Evolutionary conservation across 208 protist species (phyloP), one percentile per base, ranked within the genome.

Genomic region (Porcisia deanei): DNA sequence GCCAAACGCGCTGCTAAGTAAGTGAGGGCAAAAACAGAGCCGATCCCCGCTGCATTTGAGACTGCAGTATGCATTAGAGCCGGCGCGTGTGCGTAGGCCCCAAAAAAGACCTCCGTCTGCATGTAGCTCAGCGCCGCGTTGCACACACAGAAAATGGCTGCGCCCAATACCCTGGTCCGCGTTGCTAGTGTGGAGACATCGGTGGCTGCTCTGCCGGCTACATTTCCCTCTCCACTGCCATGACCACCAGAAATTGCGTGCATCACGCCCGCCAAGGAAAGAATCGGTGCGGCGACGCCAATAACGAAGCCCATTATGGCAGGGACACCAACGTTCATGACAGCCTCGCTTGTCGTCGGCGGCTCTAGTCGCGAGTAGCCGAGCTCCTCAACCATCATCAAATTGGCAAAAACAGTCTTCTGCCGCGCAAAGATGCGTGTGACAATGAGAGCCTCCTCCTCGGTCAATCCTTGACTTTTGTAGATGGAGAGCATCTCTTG

Each of bases 341-440:
- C 18, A 0, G 86, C 85, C 83, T 97, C 91, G n/a, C 67, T 53
- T 39, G 79, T 77, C n/a, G 79, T 86, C 34, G 90, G 91, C 49
- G 91, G 91, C 72, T 91, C 85, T 34, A 97, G 82, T 1, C 93
- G 91, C 2, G 89, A 93, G 80, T 97, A 97, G 69, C 96, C 97
- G 14, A 99, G 91, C 78, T 99, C 95, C 81, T 98, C 92, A 39
- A 98, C 94, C 94, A 98, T 98, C 95, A 98, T 98, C 43, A 98
- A 75, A 63, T 96, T 95, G 20, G 97, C 94, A 77, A 99, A 99
- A 1, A 91, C 71, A 4, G 78, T 75, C 69, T 88, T 91, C 45
- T 98, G 77, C 81, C 94, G 91, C 3, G 92, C 85, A 66, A 98
- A 98, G 25, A 97, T 92, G 18, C 84, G 84, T 6, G 97, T 92